Percentiles rank a stretch among this genome's conserved stretches.
Evolutionary conservation across 495 filamentous ascomycete genomes (phyloP).

Genomic region (Talaromyces stipitatus): DNA sequence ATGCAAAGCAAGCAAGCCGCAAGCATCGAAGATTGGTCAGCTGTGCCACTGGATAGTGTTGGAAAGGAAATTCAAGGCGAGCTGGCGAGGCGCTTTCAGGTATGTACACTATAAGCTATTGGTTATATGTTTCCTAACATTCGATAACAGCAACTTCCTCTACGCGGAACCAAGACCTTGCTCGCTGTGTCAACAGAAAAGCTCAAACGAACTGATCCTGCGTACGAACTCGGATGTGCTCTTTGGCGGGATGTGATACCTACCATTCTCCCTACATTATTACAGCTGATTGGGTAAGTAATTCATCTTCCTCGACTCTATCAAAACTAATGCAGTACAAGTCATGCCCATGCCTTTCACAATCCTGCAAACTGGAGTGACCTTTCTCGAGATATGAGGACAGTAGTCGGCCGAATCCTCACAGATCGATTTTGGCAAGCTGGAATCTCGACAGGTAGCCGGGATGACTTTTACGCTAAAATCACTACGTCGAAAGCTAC

Average conservation of each 20-base stretch:
- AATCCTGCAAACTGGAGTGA: slow-evolving; percentile 76
- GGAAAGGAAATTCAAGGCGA: slow-evolving; percentile 70
- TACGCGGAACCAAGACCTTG: slow-evolving; percentile 83
- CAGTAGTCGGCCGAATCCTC: slow-evolving; percentile 71
- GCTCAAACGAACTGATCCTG: slow-evolving; percentile 56
- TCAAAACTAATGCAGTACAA: slow-evolving; percentile 20
- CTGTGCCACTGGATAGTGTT: slow-evolving; percentile 64
- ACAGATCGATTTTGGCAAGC: slow-evolving; percentile 99
- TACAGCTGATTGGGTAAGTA: slow-evolving; percentile 71
- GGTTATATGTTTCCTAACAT: slow-evolving; percentile 5
- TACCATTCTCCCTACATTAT: slow-evolving; percentile 73
- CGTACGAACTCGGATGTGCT: slow-evolving; percentile 61
- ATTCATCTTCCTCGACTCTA: not conserved
- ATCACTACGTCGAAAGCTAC: slow-evolving; percentile 82
- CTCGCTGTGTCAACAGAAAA: slow-evolving; percentile 86
- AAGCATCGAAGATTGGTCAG: slow-evolving; percentile 75
- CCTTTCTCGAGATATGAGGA: slow-evolving; percentile 68
- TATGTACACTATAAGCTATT: slow-evolving; percentile 20
- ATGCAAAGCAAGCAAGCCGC: slow-evolving; percentile 64
- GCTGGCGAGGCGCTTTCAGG: slow-evolving; percentile 60
- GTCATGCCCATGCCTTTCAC: slow-evolving; percentile 89
- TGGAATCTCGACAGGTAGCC: slow-evolving; percentile 88
- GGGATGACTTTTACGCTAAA: slow-evolving; percentile 91
- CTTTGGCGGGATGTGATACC: slow-evolving; percentile 83
- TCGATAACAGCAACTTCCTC: slow-evolving; percentile 52